Evolutionary conservation across 805 yeast genomes (phyloP), one percentile per base, ranked within the genome.

Genomic region (Aciculoconidium aculeatum): DNA sequence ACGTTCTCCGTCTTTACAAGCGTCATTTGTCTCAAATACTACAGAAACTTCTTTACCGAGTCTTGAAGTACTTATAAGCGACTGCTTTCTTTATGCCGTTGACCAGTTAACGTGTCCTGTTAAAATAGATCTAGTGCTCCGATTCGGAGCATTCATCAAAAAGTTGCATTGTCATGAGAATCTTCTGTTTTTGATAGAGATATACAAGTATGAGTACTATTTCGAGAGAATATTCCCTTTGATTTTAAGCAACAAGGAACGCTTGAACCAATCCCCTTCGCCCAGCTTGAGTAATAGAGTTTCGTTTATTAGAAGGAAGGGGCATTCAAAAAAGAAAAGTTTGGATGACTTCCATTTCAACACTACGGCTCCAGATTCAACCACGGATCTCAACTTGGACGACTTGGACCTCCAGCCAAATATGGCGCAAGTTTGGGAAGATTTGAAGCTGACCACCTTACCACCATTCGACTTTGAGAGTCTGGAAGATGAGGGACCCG

Each of bases 81-180:
- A 59, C 39, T 51, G 59, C 19, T 58, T 55, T 35, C 44, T 49
- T 20, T 28, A 39, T 21, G 40, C 57, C 13, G 41, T 52, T 31
- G 39, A 46, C 30, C 37, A 40, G 14, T 37, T 39, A 12, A 21
- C 36, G 12, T 39, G 47, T 28, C 25, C 37, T 3, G 28, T 32
- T 5, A 44, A 45, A 12, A 15, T 32, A 9, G 39, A 39, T 4
- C 36, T 37, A 13, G 59, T 48, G 17, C 35, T 39, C 7, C 35
- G 44, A 18, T 69, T 70, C 41, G 46, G 49, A 29, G 40, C 49
- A 10, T 62, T 50, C 36, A 49, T 65, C n/a, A 33, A 24, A 10
- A 45, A 51, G n/a, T 48, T 58, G 18, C 74, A 70, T 37, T 62
- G 70, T 41, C 55, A 53, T 29, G 75, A 70, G 43, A 68, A 65